Conservation (phyloP, 805 yeast genomes). For the Pichia exigua region DNA sequence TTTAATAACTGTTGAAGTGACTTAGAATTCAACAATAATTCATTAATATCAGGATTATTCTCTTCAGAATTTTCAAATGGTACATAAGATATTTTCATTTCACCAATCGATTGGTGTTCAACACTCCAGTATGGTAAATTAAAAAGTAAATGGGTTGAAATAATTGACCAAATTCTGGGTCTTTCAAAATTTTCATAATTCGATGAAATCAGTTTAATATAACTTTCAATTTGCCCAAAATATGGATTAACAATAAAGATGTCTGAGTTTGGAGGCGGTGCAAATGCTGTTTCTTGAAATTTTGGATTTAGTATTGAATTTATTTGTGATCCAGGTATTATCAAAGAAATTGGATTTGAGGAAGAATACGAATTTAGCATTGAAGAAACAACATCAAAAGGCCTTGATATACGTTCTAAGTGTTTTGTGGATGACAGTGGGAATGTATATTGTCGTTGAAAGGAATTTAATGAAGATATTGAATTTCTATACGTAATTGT, state of each 20-base stretch:
- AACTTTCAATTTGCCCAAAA: conserved; percentile 14
- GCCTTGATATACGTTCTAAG: neutral
- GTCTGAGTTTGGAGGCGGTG: conserved; percentile 14
- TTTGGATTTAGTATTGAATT: neutral
- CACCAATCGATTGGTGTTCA: conserved; percentile 17
- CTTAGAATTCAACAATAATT: conserved; percentile 6
- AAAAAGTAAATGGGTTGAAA: conserved; percentile 15
- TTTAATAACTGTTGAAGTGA: conserved; percentile 11
- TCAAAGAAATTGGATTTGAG: neutral
- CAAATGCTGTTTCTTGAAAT: neutral
- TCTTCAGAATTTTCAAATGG: conserved; percentile 9
- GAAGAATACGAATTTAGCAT: neutral
- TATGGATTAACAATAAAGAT: conserved; percentile 21
- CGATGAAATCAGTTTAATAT: conserved; percentile 7
- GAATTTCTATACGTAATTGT: conserved; percentile 10
- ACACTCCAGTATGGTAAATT: conserved; percentile 18
- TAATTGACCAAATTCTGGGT: conserved; percentile 20
- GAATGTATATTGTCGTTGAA: conserved; percentile 2
- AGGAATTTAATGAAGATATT: conserved; percentile 9
- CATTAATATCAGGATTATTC: neutral
- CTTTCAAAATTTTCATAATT: neutral
- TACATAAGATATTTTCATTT: conserved; percentile 15
- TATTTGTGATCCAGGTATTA: conserved; percentile 5
- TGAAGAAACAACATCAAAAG: neutral
- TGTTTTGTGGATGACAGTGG: conserved; percentile 1